These are phyloP conservation scores for Fraxinus baroniana DNA, from an alignment of 305 asterid genomes.

Conservation along the genomic window DNA sequence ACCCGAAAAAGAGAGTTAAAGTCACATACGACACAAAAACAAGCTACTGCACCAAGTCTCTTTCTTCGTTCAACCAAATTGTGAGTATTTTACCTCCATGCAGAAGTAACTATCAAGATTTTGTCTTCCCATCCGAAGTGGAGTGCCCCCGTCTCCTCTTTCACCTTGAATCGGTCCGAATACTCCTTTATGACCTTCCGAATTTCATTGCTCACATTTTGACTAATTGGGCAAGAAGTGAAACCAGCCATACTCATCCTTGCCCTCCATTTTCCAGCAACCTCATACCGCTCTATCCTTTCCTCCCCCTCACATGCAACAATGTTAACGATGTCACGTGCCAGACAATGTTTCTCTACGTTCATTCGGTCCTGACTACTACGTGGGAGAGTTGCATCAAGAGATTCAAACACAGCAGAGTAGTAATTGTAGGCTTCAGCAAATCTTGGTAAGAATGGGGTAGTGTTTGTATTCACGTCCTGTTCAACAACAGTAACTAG, in stretches of 20 bases:
- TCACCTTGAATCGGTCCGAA: constrained; percentile 66
- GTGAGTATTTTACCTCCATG: constrained; percentile 50
- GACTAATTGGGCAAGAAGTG: constrained; percentile 56
- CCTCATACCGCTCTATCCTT: constrained; percentile 85
- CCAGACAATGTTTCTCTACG: constrained; percentile 90
- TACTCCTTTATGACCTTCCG: constrained; percentile 55
- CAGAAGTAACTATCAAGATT: constrained; percentile 70
- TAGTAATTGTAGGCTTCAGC: constrained; percentile 74
- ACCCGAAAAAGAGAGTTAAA: not conserved
- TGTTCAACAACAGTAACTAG: constrained; percentile 88
- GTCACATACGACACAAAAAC: not conserved
- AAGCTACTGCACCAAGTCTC: not conserved
- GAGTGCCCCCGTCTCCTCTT: constrained; percentile 63
- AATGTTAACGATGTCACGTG: constrained; percentile 79
- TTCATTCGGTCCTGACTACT: constrained; percentile 79
- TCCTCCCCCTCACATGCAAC: constrained; percentile 94
- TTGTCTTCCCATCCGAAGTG: constrained; percentile 95
- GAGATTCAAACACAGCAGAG: constrained; percentile 74
- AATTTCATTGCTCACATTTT: constrained; percentile 54
- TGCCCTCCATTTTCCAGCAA: constrained; percentile 95
- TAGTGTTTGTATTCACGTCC: constrained; percentile 81
- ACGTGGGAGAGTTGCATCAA: constrained; percentile 76
- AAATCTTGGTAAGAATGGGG: constrained; percentile 80
- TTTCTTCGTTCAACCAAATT: not conserved
- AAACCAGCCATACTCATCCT: constrained; percentile 98